Evolutionary conservation across 2,329 filamentous ascomycete genomes (phyloP), one percentile per base, ranked within the genome.

Genomic region (Knufia petricola): DNA sequence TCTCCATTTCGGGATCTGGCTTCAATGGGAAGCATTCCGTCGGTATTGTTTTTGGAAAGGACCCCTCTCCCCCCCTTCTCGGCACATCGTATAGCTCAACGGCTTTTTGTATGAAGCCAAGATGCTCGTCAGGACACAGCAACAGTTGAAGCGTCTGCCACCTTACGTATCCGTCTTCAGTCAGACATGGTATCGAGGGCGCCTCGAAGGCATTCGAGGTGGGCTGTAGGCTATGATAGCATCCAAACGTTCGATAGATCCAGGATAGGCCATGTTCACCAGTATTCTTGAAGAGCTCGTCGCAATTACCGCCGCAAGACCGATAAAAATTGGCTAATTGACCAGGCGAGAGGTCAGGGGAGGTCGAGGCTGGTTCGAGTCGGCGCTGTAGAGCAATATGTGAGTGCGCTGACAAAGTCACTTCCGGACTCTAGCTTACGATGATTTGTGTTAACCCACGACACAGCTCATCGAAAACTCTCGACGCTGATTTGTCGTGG

Each of bases 61-160:
- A 63, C 2, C 75, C n/a, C n/a, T n/a, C 76, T 9, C 72, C 87
- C 37, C 80, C 77, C 0, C 84, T 84, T 59, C 94, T 79, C 51
- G 76, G 78, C 50, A 96, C 75, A 30, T 79, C 74, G 77, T 88
- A 95, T 54, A 84, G 74, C 52, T 76, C 76, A 2, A 94, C 84
- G 0, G 88, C 87, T 59, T 79, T 82, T 59, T 92, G 87, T 20
- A 98, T 66, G 59, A 88, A 90, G 0, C 80, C 79, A 1, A 88
- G 84, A 68, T 96, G 89, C 59, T 94, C 86, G 57, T 92, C 84
- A 0, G 92, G 92, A 1, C 82, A 85, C 1, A 96, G 76, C 30
- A 96, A 71, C 19, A 95, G 76, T 68, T 96, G 87, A 48, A 96
- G 85, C 0, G 86, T 87, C 69, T 95, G 84, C 90, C 90, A 98